phyloP scores from a whole-genome alignment of 352 stramenopile genomes.

The Globisporangium radiosum region DNA sequence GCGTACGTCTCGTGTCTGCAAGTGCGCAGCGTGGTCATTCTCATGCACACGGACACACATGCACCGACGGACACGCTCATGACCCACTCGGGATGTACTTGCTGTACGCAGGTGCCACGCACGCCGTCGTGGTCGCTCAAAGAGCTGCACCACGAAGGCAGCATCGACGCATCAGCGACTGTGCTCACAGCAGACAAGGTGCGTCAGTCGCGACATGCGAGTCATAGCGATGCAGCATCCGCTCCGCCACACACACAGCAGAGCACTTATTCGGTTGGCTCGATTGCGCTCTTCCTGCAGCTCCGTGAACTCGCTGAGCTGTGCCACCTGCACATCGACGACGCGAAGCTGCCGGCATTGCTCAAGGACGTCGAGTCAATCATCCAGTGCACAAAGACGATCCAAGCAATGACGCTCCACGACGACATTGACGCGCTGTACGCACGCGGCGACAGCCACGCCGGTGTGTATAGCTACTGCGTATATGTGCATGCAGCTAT shows the following conservation, averaged over 20 bases:
- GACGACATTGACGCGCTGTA: constrained; percentile 84
- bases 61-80: not conserved
- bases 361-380: constrained; percentile 83
- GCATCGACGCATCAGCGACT: constrained; percentile 25
- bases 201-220: not conserved
- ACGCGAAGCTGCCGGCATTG: constrained; percentile 58
- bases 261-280: not conserved
- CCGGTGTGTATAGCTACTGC: constrained; percentile 15
- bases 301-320: constrained; percentile 73
- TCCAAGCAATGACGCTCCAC: constrained; percentile 75
- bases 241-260: no score
- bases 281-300: constrained; percentile 15
- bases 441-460: constrained; percentile 48
- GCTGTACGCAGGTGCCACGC: constrained; percentile 35
- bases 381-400: constrained; percentile 84
- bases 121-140: constrained; percentile 76
- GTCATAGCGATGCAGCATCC: no score
- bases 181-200: constrained; percentile 67
- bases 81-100: not conserved
- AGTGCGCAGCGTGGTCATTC: no score
- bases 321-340: constrained; percentile 74
- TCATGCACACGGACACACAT: not conserved
- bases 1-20: constrained; percentile 15
- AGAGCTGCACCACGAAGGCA: constrained; percentile 66
- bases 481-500: no score